phyloP scores from a whole-genome alignment of 164 flowering plant genomes.

The Tetracentron sinense region DNA sequence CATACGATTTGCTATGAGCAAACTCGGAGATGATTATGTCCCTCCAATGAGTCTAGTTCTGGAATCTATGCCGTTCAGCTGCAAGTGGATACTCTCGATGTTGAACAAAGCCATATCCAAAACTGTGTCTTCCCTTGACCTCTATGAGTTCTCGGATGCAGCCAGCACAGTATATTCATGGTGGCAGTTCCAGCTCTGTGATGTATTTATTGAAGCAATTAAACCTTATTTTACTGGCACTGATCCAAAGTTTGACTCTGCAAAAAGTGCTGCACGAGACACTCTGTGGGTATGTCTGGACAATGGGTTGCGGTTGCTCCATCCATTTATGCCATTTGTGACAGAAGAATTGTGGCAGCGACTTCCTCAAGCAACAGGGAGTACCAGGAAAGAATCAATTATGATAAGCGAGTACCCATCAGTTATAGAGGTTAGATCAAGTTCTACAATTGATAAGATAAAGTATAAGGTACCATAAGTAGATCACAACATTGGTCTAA shows the following conservation, averaged over 20 bases:
- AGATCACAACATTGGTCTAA: neutral
- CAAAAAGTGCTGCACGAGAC: conserved; percentile 55
- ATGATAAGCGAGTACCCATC: conserved; percentile 82
- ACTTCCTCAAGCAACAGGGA: conserved; percentile 56
- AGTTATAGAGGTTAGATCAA: conserved; percentile 48
- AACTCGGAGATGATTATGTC: conserved; percentile 66
- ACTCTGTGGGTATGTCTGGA: conserved; percentile 90
- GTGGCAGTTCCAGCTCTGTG: conserved; percentile 97
- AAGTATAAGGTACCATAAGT: neutral
- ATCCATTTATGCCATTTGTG: conserved; percentile 97
- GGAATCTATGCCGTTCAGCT: conserved; percentile 60
- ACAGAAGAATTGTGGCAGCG: conserved; percentile 99
- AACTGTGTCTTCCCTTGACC: conserved; percentile 58
- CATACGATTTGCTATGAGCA: conserved; percentile 81
- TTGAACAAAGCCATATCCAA: conserved; percentile 76
- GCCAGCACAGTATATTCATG: conserved; percentile 74
- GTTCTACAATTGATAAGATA: neutral
- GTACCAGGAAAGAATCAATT: conserved; percentile 55
- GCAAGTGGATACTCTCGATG: conserved; percentile 91
- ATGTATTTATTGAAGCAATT: conserved; percentile 87
- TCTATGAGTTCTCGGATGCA: conserved; percentile 84
- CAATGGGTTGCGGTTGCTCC: conserved; percentile 84
- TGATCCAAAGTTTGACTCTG: conserved; percentile 44
- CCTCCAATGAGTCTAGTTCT: conserved; percentile 45
- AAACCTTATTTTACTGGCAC: conserved; percentile 74